Evolutionary conservation across 768 basidiomycete species (phyloP).

Genomic region (Daedaleopsis sinensis): DNA sequence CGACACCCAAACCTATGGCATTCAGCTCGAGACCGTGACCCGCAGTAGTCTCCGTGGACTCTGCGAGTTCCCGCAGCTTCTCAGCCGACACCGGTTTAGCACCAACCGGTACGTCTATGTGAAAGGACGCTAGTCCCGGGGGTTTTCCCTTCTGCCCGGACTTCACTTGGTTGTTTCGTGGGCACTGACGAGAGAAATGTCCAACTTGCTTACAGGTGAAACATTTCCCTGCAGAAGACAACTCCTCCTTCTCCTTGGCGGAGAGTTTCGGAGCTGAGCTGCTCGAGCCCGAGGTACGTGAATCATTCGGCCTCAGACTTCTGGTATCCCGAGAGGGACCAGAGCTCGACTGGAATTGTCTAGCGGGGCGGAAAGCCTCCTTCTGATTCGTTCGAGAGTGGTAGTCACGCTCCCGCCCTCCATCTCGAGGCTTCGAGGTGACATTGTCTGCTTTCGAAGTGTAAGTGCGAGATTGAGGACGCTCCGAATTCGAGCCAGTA

Average conservation of each 20-base stretch:
- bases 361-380: no score
- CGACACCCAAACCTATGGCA: neutral
- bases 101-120: neutral
- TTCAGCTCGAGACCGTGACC: neutral
- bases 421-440: no score
- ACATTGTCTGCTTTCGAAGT: no score
- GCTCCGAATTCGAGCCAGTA: no score
- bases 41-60: neutral
- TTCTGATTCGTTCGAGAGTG: no score
- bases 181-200: constrained; percentile 16
- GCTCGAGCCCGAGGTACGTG: neutral
- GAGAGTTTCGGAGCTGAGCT: neutral
- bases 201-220: constrained; percentile 16
- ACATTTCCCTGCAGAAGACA: constrained; percentile 8
- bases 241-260: constrained; percentile 2
- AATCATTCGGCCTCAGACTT: no score
- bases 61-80: neutral
- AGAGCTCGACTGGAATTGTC: no score
- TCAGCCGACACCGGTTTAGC: neutral
- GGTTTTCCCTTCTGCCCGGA: constrained; percentile 6
- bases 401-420: no score
- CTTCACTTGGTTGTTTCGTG: neutral
- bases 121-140: constrained; percentile 7
- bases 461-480: no score
- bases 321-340: no score